Conservation (phyloP, 2,329 filamentous ascomycete species). For the Botrytis pseudocinerea region DNA sequence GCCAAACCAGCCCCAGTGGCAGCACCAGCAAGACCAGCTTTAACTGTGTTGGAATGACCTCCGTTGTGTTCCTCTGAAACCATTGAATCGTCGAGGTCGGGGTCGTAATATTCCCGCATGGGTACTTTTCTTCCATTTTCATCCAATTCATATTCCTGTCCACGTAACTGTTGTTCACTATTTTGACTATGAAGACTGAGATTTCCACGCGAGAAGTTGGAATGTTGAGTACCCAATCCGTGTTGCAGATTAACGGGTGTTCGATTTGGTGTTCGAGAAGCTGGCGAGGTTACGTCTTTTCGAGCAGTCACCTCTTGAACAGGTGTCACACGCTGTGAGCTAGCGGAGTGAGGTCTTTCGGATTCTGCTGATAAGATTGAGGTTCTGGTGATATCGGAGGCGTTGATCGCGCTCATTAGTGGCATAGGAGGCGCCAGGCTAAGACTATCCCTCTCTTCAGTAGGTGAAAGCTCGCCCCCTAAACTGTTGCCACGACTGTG, state of each 20-base stretch:
- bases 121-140: slow-evolving; percentile 41
- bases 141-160: slow-evolving; percentile 40
- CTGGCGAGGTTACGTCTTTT: slow-evolving; percentile 59
- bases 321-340: slow-evolving; percentile 56
- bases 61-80: slow-evolving; percentile 40
- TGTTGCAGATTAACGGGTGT: slow-evolving; percentile 56
- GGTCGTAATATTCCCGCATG: slow-evolving; percentile 32
- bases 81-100: slow-evolving; percentile 33
- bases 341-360: slow-evolving; percentile 61
- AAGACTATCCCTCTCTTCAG: slow-evolving; percentile 53
- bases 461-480: slow-evolving; percentile 41
- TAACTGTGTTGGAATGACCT: slow-evolving; percentile 33
- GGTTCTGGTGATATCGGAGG: slow-evolving; percentile 83
- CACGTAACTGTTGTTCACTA: slow-evolving; percentile 48
- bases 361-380: slow-evolving; percentile 84
- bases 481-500: slow-evolving; percentile 49
- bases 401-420: slow-evolving; percentile 79
- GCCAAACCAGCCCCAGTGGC: slow-evolving; percentile 43
- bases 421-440: slow-evolving; percentile 76
- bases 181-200: slow-evolving; percentile 48
- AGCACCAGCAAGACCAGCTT: slow-evolving; percentile 36
- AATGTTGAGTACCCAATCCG: slow-evolving; percentile 66
- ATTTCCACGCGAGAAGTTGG: slow-evolving; percentile 47
- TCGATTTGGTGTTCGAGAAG: slow-evolving; percentile 63
- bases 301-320: slow-evolving; percentile 58